Conservation (phyloP, 2,329 filamentous ascomycete genomes). For the Aspergillus sp. region DNA sequence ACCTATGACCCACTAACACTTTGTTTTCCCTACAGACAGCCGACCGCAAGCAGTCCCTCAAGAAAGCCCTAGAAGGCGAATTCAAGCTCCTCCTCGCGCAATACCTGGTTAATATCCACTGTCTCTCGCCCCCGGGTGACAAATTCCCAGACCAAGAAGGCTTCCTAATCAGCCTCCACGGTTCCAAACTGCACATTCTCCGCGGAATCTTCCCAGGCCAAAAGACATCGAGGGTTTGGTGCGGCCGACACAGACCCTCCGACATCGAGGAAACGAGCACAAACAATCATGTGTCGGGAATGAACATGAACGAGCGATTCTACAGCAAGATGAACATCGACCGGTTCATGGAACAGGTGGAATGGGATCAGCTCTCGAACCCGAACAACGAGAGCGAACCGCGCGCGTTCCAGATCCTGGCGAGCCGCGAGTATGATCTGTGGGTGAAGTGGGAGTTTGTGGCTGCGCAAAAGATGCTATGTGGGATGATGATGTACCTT, state of each 20-base stretch:
- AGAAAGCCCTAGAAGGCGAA: slow-evolving; percentile 19
- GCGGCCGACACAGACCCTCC: slow-evolving; percentile 16
- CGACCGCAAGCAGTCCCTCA: slow-evolving; percentile 13
- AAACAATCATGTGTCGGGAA: background rate
- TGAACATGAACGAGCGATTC: slow-evolving; percentile 9
- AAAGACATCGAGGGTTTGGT: slow-evolving; percentile 27
- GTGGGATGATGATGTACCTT: slow-evolving; percentile 26
- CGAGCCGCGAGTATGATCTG: slow-evolving; percentile 29
- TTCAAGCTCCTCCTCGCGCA: slow-evolving; percentile 30
- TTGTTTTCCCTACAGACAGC: slow-evolving; percentile 15
- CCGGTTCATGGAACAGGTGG: slow-evolving; percentile 17
- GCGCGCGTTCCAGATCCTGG: slow-evolving; percentile 24
- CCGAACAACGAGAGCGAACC: slow-evolving; percentile 18
- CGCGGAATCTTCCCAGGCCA: slow-evolving; percentile 28
- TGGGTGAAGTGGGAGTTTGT: slow-evolving; percentile 24
- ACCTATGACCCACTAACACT: background rate
- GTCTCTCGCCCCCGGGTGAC: slow-evolving; percentile 20
- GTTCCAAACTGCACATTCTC: slow-evolving; percentile 29
- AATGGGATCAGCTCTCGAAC: slow-evolving; percentile 14
- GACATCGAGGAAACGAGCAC: background rate
- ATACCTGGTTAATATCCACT: slow-evolving; percentile 21
- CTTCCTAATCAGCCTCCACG: slow-evolving; percentile 29
- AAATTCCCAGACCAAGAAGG: slow-evolving; percentile 31
- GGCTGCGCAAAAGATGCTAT: slow-evolving; percentile 18
- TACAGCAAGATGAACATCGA: slow-evolving; percentile 19